Evolutionary conservation across 1,139 yeast species (phyloP), one percentile per base, ranked within the genome.

Genomic region (Suhomyces bribrorum): DNA sequence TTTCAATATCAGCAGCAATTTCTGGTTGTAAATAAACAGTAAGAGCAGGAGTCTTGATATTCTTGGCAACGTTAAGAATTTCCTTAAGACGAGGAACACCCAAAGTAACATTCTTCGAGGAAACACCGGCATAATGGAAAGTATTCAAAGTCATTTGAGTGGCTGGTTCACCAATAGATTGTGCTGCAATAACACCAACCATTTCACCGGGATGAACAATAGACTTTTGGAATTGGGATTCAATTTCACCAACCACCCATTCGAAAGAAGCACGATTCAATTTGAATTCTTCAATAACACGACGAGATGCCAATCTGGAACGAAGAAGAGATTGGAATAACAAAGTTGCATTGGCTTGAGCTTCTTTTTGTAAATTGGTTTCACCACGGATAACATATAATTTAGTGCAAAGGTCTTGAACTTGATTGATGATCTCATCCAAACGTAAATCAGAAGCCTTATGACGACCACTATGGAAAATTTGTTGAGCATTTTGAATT

Each of bases 41-140:
- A 64, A 92, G 75, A 9, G 96, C 95, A 14, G 99, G 99, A n/a
- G 99, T 94, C 66, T 90, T 92, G 75, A 92, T 89, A 56, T 87
- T 90, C 72, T 92, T 94, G 14, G 99, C 98, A 49, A 94, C 98
- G 63, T 92, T 92, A 65, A 94, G 79, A 79, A 94, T 94, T 75
- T 94, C 99, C 79, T 94, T 94, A 66, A 94, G 79, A 77, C 99
- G 95, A 50, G 99, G 99, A 60, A 94, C 98, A 80, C 99, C 99
- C 54, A 95, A 81, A 5, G 99, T 94, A 44, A 94, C 98, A 65
- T 94, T 94, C 83, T 92, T 94, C 8, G 97, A 90, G 28, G 97
- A 92, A 46, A 94, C 98, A 86, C 99, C 99, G 22, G 99, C 99
- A 75, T 90, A 94, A 75, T 94, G 99, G 96, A 94, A 94, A 53